Conservation (phyloP, 805 yeast species). For the Hyphopichia homilentoma region DNA sequence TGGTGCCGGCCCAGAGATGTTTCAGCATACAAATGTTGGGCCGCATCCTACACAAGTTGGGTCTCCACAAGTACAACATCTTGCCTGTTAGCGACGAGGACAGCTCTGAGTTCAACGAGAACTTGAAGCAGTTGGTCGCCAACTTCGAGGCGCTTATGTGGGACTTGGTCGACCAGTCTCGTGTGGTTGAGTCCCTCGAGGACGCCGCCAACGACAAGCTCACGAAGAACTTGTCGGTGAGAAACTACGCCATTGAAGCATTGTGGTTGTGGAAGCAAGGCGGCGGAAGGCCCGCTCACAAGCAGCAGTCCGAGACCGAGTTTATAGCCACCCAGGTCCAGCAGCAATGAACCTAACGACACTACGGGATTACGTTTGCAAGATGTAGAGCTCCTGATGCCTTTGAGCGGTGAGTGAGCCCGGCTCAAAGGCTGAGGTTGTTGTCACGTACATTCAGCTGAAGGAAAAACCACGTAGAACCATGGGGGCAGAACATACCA, state of each 20-base stretch:
- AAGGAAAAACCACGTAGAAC: too few relatives aligned
- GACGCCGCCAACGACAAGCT: slow-evolving; percentile 64
- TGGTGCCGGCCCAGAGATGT: slow-evolving; percentile 80
- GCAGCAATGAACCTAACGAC: too few relatives aligned
- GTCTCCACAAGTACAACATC: slow-evolving; percentile 55
- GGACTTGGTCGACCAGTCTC: slow-evolving; percentile 62
- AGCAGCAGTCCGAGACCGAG: too few relatives aligned
- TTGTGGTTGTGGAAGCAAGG: slow-evolving; percentile 80
- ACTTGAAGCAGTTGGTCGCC: slow-evolving; percentile 15
- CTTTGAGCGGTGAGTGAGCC: too few relatives aligned
- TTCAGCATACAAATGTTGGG: slow-evolving; percentile 86
- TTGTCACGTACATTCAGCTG: too few relatives aligned
- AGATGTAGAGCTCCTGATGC: too few relatives aligned
- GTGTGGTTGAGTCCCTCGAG: slow-evolving; percentile 61
- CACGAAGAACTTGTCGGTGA: slow-evolving; percentile 66
- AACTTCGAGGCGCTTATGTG: slow-evolving; percentile 58
- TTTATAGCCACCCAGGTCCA: too few relatives aligned
- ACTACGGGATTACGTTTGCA: too few relatives aligned
- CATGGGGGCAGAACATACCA: too few relatives aligned
- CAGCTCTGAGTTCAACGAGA: slow-evolving; percentile 28
- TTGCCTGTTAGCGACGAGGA: slow-evolving; percentile 41
- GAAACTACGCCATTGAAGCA: slow-evolving; percentile 84
- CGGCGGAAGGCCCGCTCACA: too few relatives aligned
- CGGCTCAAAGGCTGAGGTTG: too few relatives aligned
- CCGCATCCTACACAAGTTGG: slow-evolving; percentile 76